Conservation (phyloP, 345 rosid genomes). For the Corchorus olitorius region DNA sequence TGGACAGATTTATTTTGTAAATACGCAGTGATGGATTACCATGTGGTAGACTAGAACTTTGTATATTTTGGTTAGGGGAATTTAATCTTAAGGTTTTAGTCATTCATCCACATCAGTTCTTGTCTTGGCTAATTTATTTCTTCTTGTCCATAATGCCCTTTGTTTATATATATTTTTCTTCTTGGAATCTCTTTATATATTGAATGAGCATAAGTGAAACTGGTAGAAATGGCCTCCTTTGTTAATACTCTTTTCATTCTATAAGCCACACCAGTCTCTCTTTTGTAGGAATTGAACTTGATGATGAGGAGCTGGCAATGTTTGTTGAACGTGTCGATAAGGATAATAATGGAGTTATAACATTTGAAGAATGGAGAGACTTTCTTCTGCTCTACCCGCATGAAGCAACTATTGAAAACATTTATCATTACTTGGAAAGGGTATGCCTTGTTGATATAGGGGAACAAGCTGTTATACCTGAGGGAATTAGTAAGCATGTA, state of each 20-base stretch:
- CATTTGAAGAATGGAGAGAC: conserved; percentile 96
- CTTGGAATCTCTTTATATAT: too few species aligned
- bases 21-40: too few species aligned
- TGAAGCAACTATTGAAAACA: conserved; percentile 93
- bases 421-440: conserved; percentile 86
- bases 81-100: too few species aligned
- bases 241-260: conserved; percentile 38
- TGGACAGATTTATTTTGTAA: too few species aligned
- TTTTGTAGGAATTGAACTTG: conserved; percentile 74
- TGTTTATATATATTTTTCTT: too few species aligned
- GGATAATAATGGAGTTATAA: conserved; percentile 87
- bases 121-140: too few species aligned
- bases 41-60: too few species aligned
- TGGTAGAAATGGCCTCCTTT: not conserved
- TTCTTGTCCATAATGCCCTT: too few species aligned
- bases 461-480: conserved; percentile 81
- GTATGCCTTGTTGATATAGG: conserved; percentile 88
- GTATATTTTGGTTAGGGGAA: too few species aligned
- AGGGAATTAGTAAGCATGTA: conserved; percentile 80
- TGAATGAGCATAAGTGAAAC: too few species aligned
- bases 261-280: conserved; percentile 55
- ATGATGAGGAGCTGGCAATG: conserved; percentile 80
- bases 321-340: conserved; percentile 94
- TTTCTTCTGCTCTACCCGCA: conserved; percentile 88
- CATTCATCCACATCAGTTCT: too few species aligned